A percentile compares a stretch with the other conserved stretches of the same genome.
These are phyloP conservation scores for Eucalyptus urophylla DNA, from an alignment of 345 rosid genomes.

Conservation along the genomic window DNA sequence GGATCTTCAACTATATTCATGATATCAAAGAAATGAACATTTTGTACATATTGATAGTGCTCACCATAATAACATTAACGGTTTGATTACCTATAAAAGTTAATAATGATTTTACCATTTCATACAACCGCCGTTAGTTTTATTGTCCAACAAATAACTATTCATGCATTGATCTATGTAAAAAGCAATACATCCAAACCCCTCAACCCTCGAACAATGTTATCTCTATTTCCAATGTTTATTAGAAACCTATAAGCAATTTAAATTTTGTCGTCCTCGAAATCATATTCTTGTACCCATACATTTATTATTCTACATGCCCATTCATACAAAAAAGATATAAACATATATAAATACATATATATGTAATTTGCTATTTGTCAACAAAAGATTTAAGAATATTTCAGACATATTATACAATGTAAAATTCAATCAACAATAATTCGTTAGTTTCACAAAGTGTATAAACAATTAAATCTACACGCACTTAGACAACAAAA, in stretches of 20 bases:
- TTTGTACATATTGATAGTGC: background rate
- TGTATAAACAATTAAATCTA: background rate
- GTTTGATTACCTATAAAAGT: background rate
- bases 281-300: background rate
- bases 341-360: background rate
- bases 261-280: background rate
- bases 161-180: background rate
- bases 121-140: background rate
- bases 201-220: background rate
- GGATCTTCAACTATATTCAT: background rate
- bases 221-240: background rate
- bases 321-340: background rate
- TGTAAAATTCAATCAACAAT: background rate
- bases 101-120: background rate
- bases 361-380: background rate
- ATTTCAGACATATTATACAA: background rate
- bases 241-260: background rate
- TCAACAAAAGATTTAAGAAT: background rate
- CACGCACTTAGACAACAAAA: background rate
- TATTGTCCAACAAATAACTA: background rate
- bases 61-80: background rate
- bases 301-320: background rate
- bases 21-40: background rate
- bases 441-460: background rate
- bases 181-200: background rate